Base-by-base conservation (phyloP, 495 filamentous ascomycete species). In the Penicillium egyptiacum region DNA sequence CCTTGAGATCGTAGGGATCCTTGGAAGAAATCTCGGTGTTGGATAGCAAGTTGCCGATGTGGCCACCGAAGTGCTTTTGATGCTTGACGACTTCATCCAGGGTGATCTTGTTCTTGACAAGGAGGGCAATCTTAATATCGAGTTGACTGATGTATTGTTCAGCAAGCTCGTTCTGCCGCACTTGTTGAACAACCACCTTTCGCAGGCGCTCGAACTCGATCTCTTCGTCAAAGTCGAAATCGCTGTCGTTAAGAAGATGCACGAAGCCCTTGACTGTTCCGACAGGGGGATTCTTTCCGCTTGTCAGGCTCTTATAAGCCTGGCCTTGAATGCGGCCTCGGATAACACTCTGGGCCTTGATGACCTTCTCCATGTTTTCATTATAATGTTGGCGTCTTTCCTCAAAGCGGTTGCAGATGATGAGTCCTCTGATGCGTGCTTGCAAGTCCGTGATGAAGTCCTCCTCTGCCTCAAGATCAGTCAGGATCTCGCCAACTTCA, bases 81-180 rank as follows among this genome's bases (percentile, higher is more conserved):
- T 98, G 95, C 66, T 88, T 93, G 44, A 98, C 88, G 43, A 99
- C 92, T 79, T 99, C 94, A 68, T 99, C 94, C 1, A 98, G 81
- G 0, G 95, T 98, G 67, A 99, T 99, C 75, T 98, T 99, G 75
- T 98, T 98, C 79, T 98, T 97, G 58, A 98, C 95, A 16, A 99
- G 82, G 5, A 99, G 83, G 12, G 93, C 94, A 66, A 99, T 99
- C 75, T 99, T 99, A 79, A 97, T 96, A 66, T 98, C 95, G 41
- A 99, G 81, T 64, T 98, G 93, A 63, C 95, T 92, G 64, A 99
- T 96, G 64, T 98, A 98, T 65, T 96, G 90, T 73, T 99, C 95
- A 20, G 94, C 88, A 77, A 96, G 82, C 70, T 99, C 94, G 61
- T 98, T 98, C 61, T 96, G 93, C 14, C 94, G 87, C 10, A 98